A percentile compares a stretch with the other conserved stretches of the same genome.
These are phyloP conservation scores for Glycyrrhiza uralensis DNA, from an alignment of 306 rosid species.

Conservation along the genomic window DNA sequence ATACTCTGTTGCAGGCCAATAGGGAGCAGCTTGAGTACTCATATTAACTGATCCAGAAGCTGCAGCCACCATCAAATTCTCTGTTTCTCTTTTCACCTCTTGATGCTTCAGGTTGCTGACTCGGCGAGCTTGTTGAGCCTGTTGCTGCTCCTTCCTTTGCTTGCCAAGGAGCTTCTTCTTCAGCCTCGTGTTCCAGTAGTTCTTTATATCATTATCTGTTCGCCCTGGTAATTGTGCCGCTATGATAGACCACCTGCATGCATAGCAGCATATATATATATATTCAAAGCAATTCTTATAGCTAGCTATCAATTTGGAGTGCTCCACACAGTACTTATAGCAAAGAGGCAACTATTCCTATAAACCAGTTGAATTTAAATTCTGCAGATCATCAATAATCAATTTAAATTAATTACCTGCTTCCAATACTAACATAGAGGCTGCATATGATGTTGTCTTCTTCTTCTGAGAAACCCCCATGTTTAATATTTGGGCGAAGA, in stretches of 20 bases:
- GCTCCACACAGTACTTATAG: background rate
- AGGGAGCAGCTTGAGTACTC: slow-evolving; percentile 31
- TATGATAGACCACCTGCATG: slow-evolving; percentile 86
- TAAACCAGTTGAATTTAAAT: too few species aligned
- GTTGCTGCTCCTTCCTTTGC: slow-evolving; percentile 63
- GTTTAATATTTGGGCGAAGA: slow-evolving; percentile 90
- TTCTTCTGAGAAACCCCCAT: slow-evolving; percentile 92
- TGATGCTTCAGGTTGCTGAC: slow-evolving; percentile 37
- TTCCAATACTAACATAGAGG: slow-evolving; percentile 86
- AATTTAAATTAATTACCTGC: too few species aligned
- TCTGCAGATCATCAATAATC: too few species aligned
- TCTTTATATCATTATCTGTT: slow-evolving; percentile 93
- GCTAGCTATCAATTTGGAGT: background rate
- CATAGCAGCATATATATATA: background rate
- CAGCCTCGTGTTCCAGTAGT: slow-evolving; percentile 94
- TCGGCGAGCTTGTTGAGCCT: slow-evolving; percentile 50
- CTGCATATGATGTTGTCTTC: slow-evolving; percentile 92
- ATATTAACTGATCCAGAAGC: slow-evolving; percentile 15
- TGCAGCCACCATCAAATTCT: slow-evolving; percentile 9
- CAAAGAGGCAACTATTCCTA: too few species aligned
- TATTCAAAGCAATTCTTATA: background rate
- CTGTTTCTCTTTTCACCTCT: slow-evolving; percentile 46
- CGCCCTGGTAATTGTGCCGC: slow-evolving; percentile 95
- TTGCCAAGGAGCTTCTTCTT: slow-evolving; percentile 89
- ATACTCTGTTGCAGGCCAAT: slow-evolving; percentile 40